Conservation (phyloP, 169 alveolate genomes). For the Plasmodium fragile region DNA sequence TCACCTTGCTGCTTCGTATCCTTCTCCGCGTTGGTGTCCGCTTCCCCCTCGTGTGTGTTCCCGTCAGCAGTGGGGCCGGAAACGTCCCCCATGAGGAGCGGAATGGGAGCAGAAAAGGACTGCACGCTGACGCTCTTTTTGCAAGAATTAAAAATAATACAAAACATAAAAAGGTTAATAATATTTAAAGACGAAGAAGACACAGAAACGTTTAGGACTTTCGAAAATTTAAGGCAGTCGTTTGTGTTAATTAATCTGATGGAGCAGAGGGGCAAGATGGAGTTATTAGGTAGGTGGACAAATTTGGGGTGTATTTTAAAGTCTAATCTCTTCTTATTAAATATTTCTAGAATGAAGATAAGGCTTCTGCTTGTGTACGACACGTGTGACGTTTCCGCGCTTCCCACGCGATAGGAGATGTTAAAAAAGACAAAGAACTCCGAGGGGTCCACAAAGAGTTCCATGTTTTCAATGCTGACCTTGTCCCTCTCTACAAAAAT, state of each 20-base stretch:
- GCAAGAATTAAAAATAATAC: constrained; percentile 47
- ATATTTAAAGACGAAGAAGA: constrained; percentile 52
- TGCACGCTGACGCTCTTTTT: constrained; percentile 63
- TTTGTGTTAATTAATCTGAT: constrained; percentile 39
- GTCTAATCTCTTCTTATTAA: constrained; percentile 62
- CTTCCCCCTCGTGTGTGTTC: not conserved
- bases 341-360: constrained; percentile 48
- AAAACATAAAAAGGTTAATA: constrained; percentile 60
- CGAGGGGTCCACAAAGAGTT: constrained; percentile 68
- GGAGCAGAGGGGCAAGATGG: constrained; percentile 50
- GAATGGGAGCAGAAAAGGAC: constrained; percentile 68
- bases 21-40: not conserved
- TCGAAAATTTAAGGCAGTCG: constrained; percentile 35
- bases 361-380: constrained; percentile 22
- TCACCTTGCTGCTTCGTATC: not conserved
- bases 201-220: constrained; percentile 70
- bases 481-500: constrained; percentile 16
- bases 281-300: constrained; percentile 8
- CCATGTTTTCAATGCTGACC: constrained; percentile 27
- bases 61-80: not conserved
- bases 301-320: constrained; percentile 65
- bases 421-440: constrained; percentile 70
- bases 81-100: constrained; percentile 69
- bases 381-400: not conserved
- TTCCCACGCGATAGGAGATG: constrained; percentile 7